These are phyloP conservation scores for Candida parachauliodes DNA, from an alignment of 805 yeast genomes.

Conservation along the genomic window DNA sequence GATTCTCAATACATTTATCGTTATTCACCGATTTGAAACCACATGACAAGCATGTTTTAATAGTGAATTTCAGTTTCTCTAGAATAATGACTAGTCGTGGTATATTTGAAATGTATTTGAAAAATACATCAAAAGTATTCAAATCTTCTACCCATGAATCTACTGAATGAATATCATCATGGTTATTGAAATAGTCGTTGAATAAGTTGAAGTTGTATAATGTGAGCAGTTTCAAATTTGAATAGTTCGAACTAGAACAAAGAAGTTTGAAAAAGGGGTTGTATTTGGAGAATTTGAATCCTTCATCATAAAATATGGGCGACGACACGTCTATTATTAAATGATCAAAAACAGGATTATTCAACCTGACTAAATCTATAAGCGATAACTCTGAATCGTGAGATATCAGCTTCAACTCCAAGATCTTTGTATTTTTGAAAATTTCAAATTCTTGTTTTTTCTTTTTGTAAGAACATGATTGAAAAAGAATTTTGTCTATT, in stretches of 20 bases:
- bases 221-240: constrained; percentile 20
- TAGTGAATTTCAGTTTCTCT: constrained; percentile 17
- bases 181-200: constrained; percentile 12
- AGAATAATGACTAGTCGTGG: constrained; percentile 21
- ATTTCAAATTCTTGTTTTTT: constrained; percentile 23
- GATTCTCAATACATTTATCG: constrained; percentile 9
- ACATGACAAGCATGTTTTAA: constrained; percentile 32
- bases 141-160: constrained; percentile 19
- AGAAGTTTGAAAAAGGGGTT: constrained; percentile 27
- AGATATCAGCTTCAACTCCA: constrained; percentile 36
- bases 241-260: constrained; percentile 31
- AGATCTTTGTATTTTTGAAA: constrained; percentile 35
- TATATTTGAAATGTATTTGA: constrained; percentile 18
- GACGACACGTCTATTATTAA: constrained; percentile 50
- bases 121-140: constrained; percentile 19
- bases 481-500: constrained; percentile 15
- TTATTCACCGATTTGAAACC: constrained; percentile 20
- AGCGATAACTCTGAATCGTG: constrained; percentile 47
- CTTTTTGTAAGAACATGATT: constrained; percentile 20
- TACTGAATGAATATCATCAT: constrained; percentile 14
- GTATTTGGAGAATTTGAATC: constrained; percentile 30
- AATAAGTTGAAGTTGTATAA: constrained; percentile 32
- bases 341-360: constrained; percentile 28
- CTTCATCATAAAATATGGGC: constrained; percentile 31
- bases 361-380: constrained; percentile 42